These are phyloP conservation scores for Fraxinus quadrangulata DNA, from an alignment of 257 asterid genomes.

Conservation along the genomic window DNA sequence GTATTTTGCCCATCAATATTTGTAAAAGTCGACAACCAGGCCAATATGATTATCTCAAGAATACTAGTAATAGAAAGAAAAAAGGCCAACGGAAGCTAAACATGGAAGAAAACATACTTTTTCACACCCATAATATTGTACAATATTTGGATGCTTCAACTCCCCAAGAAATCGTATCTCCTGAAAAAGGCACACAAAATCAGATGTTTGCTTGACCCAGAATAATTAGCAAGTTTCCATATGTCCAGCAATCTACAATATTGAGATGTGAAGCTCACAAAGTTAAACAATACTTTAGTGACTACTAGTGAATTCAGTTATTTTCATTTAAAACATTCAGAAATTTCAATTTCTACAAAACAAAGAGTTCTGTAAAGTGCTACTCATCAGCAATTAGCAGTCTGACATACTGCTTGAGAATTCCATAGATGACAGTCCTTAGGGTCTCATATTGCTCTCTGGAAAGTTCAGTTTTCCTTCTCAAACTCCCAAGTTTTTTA, in stretches of 20 bases:
- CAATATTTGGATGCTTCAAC: slow-evolving; percentile 81
- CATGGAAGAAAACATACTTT: slow-evolving; percentile 34
- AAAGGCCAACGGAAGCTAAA: background rate
- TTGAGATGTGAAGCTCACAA: background rate
- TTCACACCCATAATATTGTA: slow-evolving; percentile 80
- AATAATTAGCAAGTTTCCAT: background rate
- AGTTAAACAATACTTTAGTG: background rate
- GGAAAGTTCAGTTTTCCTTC: background rate
- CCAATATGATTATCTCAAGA: background rate
- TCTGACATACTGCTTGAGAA: background rate
- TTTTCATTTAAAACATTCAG: background rate
- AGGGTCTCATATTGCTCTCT: background rate
- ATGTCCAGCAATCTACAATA: background rate
- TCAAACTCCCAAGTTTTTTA: background rate
- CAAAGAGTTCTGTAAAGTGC: background rate
- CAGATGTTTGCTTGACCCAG: slow-evolving; percentile 19
- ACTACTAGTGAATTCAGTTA: background rate
- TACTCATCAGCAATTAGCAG: background rate
- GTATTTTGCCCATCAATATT: slow-evolving; percentile 20
- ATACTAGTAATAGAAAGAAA: slow-evolving; percentile 2
- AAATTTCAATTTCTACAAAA: background rate
- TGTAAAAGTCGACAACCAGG: background rate
- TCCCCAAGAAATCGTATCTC: slow-evolving; percentile 78
- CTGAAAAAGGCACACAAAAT: slow-evolving; percentile 36
- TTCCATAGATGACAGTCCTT: background rate